These are phyloP conservation scores for Trichoderma sp. DNA, from an alignment of 2,329 filamentous ascomycete species.

Conservation along the genomic window DNA sequence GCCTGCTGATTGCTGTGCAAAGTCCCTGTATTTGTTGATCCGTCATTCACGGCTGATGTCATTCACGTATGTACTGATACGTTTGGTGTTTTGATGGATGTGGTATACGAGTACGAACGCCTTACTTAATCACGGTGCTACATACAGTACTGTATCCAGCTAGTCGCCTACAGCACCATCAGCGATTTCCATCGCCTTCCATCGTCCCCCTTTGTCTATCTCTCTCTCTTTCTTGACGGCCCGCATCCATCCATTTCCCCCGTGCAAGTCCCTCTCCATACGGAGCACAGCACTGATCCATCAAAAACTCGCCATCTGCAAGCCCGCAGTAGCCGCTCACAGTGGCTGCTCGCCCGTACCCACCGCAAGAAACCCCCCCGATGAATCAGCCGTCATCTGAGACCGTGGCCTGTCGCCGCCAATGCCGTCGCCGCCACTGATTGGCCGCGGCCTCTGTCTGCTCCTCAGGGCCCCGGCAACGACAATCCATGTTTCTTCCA, in stretches of 20 bases:
- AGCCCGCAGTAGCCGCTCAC: not conserved
- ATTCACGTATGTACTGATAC: not conserved
- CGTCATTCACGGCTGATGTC: not conserved
- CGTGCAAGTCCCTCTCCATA: not conserved
- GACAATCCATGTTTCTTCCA: not conserved
- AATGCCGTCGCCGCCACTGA: not conserved
- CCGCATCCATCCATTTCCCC: not conserved
- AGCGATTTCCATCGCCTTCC: no score
- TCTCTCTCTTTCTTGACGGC: not conserved
- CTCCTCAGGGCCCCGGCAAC: not conserved
- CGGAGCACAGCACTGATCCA: no score
- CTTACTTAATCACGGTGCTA: no score
- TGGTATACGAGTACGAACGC: not conserved
- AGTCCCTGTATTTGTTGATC: not conserved
- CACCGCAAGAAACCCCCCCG: not conserved
- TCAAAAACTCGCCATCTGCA: not conserved
- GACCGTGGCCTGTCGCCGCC: conserved; percentile 3
- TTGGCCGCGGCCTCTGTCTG: not conserved
- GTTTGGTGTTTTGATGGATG: not conserved
- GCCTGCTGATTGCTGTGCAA: no score
- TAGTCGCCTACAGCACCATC: no score
- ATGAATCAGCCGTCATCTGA: conserved; percentile 17
- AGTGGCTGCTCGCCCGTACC: not conserved
- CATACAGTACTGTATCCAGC: no score
- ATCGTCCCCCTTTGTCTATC: no score